These are phyloP conservation scores for Camellia oleifera DNA, from an alignment of 179 eudicot species.

Conservation along the genomic window DNA sequence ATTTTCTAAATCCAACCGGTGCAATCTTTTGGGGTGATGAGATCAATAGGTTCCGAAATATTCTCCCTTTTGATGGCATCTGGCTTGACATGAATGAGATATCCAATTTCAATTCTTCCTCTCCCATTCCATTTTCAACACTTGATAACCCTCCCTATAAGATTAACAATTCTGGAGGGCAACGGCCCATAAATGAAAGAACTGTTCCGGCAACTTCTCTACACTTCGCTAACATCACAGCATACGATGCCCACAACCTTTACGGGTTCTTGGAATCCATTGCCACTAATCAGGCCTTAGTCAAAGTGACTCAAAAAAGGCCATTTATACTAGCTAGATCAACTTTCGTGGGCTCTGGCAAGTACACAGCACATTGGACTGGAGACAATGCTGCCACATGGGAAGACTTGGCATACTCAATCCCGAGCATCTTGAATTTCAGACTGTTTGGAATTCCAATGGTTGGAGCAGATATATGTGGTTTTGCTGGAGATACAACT, in stretches of 20 bases:
- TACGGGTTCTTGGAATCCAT: conserved; percentile 71
- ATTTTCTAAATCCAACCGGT: conserved; percentile 46
- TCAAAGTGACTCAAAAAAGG: conserved; percentile 45
- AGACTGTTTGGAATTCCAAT: conserved; percentile 82
- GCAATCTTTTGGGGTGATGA: conserved; percentile 50
- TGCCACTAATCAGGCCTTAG: conserved; percentile 59
- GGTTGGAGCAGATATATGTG: conserved; percentile 95
- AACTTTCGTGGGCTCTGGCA: conserved; percentile 81
- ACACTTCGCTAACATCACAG: conserved; percentile 53
- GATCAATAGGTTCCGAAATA: conserved; percentile 37
- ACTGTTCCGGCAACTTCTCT: conserved; percentile 65
- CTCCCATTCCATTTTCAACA: conserved; percentile 43
- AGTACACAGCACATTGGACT: conserved; percentile 90
- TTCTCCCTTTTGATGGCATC: conserved; percentile 48
- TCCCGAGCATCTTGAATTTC: conserved; percentile 59
- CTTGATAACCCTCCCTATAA: conserved; percentile 76
- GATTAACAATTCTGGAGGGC: conserved; percentile 58
- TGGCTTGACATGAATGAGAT: conserved; percentile 79
- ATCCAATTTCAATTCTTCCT: conserved; percentile 44
- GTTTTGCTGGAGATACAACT: conserved; percentile 53
- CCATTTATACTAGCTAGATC: conserved; percentile 71
- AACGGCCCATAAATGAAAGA: conserved; percentile 33
- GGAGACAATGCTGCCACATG: conserved; percentile 84
- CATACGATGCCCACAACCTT: conserved; percentile 66
- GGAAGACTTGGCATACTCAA: conserved; percentile 64